A percentile compares a stretch with the other conserved stretches of the same genome.
These are phyloP conservation scores for Mitragyna speciosa DNA, from an alignment of 257 asterid species.

Conservation along the genomic window DNA sequence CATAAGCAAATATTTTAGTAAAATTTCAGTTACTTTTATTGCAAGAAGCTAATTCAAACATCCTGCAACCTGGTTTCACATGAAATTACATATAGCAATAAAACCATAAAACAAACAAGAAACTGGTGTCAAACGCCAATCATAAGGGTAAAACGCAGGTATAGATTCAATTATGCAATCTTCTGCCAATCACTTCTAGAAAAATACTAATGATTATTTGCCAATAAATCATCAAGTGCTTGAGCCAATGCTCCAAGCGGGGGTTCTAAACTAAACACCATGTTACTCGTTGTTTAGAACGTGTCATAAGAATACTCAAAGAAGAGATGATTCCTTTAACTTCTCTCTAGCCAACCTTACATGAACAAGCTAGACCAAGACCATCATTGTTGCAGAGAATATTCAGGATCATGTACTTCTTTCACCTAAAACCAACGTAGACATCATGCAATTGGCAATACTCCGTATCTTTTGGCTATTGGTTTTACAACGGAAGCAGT, in stretches of 20 bases:
- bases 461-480: too few species aligned
- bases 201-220: too few species aligned
- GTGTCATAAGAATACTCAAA: too few species aligned
- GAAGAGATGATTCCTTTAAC: not conserved
- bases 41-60: slow-evolving; percentile 1
- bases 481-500: too few species aligned
- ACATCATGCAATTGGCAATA: too few species aligned
- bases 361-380: not conserved
- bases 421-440: too few species aligned
- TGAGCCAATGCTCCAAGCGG: too few species aligned
- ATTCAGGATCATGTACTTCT: not conserved
- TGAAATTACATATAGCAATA: not conserved
- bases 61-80: not conserved
- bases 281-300: too few species aligned
- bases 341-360: not conserved
- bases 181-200: too few species aligned
- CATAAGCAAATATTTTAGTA: not conserved
- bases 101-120: not conserved
- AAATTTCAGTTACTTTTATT: not conserved
- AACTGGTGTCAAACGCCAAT: not conserved
- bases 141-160: not conserved
- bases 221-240: too few species aligned
- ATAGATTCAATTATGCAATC: too few species aligned
- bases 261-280: too few species aligned
- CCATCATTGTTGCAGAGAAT: not conserved